phyloP scores from a whole-genome alignment of 129 eudicot genomes.

The Tagetes erecta region DNA sequence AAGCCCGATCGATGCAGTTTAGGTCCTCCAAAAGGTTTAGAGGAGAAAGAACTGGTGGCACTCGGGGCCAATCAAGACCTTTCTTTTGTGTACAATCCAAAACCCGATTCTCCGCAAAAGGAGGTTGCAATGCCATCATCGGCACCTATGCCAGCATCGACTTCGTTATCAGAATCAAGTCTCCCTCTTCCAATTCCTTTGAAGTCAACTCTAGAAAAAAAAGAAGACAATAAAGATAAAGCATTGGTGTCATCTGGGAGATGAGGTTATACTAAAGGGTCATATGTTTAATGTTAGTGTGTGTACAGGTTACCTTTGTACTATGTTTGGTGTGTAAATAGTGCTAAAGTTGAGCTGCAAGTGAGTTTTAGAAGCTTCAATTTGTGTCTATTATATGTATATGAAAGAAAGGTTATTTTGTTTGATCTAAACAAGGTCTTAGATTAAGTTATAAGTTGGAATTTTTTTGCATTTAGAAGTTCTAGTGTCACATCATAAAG shows the following conservation, averaged over 20 bases:
- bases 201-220: conserved; percentile 21
- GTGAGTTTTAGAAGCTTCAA: conserved; percentile 22
- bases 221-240: conserved; percentile 32
- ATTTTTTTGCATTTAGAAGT: neutral
- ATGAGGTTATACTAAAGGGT: conserved; percentile 30
- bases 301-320: conserved; percentile 36
- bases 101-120: conserved; percentile 37
- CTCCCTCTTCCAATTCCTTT: conserved; percentile 39
- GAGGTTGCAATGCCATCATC: conserved; percentile 22
- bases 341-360: conserved; percentile 27
- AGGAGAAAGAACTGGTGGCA: conserved; percentile 73
- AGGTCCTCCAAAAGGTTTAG: conserved; percentile 66
- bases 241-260: conserved; percentile 45
- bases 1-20: conserved; percentile 55
- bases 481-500: no score
- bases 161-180: neutral
- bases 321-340: conserved; percentile 27
- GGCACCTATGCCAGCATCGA: neutral
- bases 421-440: conserved; percentile 2
- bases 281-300: conserved; percentile 14
- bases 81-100: conserved; percentile 45
- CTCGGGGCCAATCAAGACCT: conserved; percentile 64
- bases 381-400: conserved; percentile 25
- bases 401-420: conserved; percentile 15
- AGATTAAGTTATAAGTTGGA: neutral